Conservation (phyloP, 352 stramenopile species). For the Plasmopara halstedii region DNA sequence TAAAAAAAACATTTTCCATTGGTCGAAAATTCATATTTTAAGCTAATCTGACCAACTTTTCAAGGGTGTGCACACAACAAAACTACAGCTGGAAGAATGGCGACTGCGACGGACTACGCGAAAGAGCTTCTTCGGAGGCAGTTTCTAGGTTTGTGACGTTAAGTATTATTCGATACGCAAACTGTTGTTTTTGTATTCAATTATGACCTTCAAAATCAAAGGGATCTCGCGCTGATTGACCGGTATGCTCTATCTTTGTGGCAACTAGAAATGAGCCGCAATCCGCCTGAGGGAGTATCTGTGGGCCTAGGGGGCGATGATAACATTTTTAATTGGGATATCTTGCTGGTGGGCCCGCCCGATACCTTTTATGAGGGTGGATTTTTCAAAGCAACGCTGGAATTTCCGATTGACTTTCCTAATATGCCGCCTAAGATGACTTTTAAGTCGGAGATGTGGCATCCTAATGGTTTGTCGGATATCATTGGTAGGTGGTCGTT, state of each 20-base stretch:
- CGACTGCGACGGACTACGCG: conserved; percentile 53
- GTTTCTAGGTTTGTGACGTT: conserved; percentile 51
- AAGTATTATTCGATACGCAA: too few species aligned
- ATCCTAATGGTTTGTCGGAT: conserved; percentile 92
- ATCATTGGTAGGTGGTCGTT: neutral
- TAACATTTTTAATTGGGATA: conserved; percentile 99
- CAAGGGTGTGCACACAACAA: neutral
- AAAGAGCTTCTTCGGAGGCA: conserved; percentile 76
- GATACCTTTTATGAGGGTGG: conserved; percentile 94
- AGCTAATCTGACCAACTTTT: conserved; percentile 4
- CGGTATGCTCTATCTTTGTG: conserved; percentile 8
- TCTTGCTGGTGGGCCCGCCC: conserved; percentile 94
- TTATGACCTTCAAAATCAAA: too few species aligned
- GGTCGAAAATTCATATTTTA: conserved; percentile 1
- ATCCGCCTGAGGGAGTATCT: conserved; percentile 97
- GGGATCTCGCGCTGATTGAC: too few species aligned
- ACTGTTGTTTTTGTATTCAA: too few species aligned
- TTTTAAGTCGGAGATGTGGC: conserved; percentile 99
- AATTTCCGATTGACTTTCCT: conserved; percentile 98
- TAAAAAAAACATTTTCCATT: conserved; percentile 10
- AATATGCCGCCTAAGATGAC: conserved; percentile 99
- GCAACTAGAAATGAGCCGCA: conserved; percentile 94
- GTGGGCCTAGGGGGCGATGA: conserved; percentile 96
- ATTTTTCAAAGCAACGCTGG: conserved; percentile 97
- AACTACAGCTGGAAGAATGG: conserved; percentile 23